A percentile compares a stretch with the other conserved stretches of the same genome.
These are phyloP conservation scores for Xylaria flabelliformis DNA, from an alignment of 495 filamentous ascomycete genomes.

Conservation along the genomic window DNA sequence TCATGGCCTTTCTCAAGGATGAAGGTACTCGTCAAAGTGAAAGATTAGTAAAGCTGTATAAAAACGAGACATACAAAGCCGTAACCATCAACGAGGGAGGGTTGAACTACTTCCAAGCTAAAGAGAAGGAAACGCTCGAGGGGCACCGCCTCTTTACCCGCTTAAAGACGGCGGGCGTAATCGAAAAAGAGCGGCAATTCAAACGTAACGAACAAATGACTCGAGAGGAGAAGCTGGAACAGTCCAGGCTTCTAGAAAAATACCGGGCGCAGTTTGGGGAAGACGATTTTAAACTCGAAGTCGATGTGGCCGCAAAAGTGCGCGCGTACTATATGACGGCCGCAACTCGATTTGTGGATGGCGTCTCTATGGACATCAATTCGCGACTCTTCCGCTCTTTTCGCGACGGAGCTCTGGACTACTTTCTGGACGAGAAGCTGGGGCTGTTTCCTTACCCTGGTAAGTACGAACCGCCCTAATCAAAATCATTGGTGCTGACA, in stretches of 20 bases:
- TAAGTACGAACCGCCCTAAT: conserved; percentile 21
- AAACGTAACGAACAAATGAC: conserved; percentile 42
- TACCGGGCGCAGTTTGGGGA: conserved; percentile 40
- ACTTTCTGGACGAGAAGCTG: conserved; percentile 47
- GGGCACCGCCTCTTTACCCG: conserved; percentile 43
- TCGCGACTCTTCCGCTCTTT: conserved; percentile 44
- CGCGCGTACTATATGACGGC: conserved; percentile 55
- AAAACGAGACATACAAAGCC: conserved; percentile 39
- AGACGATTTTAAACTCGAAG: conserved; percentile 48
- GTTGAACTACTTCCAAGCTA: conserved; percentile 37
- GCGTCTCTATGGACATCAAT: conserved; percentile 47
- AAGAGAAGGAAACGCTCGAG: conserved; percentile 37
- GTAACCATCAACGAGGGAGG: conserved; percentile 43
- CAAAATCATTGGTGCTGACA: conserved; percentile 9
- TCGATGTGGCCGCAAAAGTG: conserved; percentile 51
- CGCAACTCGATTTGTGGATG: conserved; percentile 52
- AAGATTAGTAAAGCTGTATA: conserved; percentile 36
- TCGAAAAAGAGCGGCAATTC: conserved; percentile 18
- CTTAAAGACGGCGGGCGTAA: conserved; percentile 26
- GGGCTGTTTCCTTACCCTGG: conserved; percentile 37
- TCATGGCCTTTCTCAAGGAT: conserved; percentile 39
- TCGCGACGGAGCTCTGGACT: conserved; percentile 35
- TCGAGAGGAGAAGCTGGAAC: conserved; percentile 37
- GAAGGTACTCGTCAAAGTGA: conserved; percentile 27
- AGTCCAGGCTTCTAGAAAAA: conserved; percentile 28